Evolutionary conservation across 305 asterid genomes (phyloP).

Genomic region (Euphrasia arctica): DNA sequence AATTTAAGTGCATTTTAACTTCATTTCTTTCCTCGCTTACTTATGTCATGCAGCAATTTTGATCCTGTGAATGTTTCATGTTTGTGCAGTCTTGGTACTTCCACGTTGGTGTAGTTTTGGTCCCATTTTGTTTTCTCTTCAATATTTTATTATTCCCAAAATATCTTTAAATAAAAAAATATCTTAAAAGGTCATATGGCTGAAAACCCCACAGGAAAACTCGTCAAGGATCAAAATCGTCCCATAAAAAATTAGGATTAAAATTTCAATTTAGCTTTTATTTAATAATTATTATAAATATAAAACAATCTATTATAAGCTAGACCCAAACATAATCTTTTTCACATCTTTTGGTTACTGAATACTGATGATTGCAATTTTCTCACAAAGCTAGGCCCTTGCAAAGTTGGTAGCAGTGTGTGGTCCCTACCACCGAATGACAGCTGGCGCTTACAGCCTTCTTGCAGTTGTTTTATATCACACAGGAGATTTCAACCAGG

Average conservation of each 20-base stretch:
- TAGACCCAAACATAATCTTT: constrained; percentile 12
- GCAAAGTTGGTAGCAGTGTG: constrained; percentile 97
- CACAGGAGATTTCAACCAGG: constrained; percentile 99
- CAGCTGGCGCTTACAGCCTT: constrained; percentile 99
- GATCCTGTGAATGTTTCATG: too few relatives aligned
- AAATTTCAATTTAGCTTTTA: not conserved
- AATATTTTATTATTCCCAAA: too few relatives aligned
- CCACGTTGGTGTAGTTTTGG: too few relatives aligned
- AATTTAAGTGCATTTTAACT: constrained; percentile 5
- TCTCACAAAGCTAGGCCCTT: constrained; percentile 64
- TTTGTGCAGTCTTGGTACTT: too few relatives aligned
- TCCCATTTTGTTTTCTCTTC: too few relatives aligned
- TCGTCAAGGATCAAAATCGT: too few relatives aligned
- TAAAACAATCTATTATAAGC: constrained; percentile 11
- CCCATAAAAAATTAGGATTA: too few relatives aligned
- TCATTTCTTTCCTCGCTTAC: not conserved
- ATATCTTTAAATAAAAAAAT: too few relatives aligned
- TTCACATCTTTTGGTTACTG: constrained; percentile 12
- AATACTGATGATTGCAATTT: constrained; percentile 27
- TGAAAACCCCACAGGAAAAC: too few relatives aligned
- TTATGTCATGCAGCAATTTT: too few relatives aligned
- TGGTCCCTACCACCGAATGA: constrained; percentile 98
- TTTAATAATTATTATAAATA: constrained; percentile 16
- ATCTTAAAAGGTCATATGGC: too few relatives aligned
- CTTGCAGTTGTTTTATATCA: constrained; percentile 98